Percentiles rank a stretch among this genome's conserved stretches.
Evolutionary conservation across 2,329 filamentous ascomycete genomes (phyloP).

Genomic region (Monosporascus sp.): DNA sequence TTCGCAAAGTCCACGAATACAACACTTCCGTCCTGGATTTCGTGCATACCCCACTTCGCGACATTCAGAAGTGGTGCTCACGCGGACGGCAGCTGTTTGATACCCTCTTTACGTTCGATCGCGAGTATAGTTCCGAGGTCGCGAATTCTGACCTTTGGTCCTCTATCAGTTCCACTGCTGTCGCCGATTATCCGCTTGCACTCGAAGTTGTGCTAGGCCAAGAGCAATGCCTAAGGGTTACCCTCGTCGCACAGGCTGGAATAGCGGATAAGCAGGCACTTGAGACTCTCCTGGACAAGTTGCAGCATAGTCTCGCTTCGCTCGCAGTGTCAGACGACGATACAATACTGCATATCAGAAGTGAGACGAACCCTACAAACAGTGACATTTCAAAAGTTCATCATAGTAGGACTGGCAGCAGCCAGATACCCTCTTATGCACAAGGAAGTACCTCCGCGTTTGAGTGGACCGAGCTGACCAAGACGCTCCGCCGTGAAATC

Average conservation of each 20-base stretch:
- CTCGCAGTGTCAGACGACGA: conserved; percentile 14
- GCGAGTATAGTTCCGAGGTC: conserved; percentile 29
- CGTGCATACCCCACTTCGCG: conserved; percentile 73
- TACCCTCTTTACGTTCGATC: conserved; percentile 76
- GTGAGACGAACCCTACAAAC: neutral
- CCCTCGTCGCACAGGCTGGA: conserved; percentile 52
- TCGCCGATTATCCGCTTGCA: conserved; percentile 69
- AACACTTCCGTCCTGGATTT: conserved; percentile 64
- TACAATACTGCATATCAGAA: neutral
- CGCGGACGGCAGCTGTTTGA: conserved; percentile 64
- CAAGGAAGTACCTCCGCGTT: conserved; percentile 32
- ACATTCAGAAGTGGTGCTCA: conserved; percentile 74
- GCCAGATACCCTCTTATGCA: neutral
- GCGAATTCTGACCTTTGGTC: conserved; percentile 47
- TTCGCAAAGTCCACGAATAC: conserved; percentile 63
- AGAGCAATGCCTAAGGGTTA: conserved; percentile 46
- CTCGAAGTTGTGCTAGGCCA: conserved; percentile 61
- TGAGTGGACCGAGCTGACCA: conserved; percentile 53
- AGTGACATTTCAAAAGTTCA: neutral
- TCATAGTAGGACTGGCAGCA: neutral
- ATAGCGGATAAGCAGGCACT: conserved; percentile 29
- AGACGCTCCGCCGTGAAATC: conserved; percentile 55
- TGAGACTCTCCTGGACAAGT: conserved; percentile 32
- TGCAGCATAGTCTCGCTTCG: conserved; percentile 27
- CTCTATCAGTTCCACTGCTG: conserved; percentile 38